These are phyloP conservation scores for Fragilariopsis cylindrus DNA, from an alignment of 108 stramenopile genomes.

Conservation along the genomic window DNA sequence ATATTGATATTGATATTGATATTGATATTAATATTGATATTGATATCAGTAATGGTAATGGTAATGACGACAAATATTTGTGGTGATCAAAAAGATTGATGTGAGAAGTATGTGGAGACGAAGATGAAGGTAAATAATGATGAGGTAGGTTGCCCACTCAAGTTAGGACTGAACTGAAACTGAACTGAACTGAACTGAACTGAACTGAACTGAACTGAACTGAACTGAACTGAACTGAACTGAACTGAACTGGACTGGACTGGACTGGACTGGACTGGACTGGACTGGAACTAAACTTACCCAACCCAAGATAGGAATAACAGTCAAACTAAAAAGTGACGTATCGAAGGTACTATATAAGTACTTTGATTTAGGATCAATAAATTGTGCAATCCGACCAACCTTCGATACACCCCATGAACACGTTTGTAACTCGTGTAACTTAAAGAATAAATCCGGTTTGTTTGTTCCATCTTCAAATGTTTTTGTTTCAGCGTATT, in stretches of 20 bases:
- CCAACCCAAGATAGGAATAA: conserved; percentile 91
- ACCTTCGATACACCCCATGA: conserved; percentile 88
- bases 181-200: too few relatives aligned
- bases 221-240: too few relatives aligned
- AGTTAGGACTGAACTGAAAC: too few relatives aligned
- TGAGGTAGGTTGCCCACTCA: conserved; percentile 24
- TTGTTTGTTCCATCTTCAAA: conserved; percentile 48
- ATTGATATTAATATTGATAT: too few relatives aligned
- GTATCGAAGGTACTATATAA: conserved; percentile 86
- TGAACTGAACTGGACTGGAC: too few relatives aligned
- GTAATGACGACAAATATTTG: too few relatives aligned
- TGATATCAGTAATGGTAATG: too few relatives aligned
- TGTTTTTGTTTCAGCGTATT: conserved; percentile 69
- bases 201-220: too few relatives aligned
- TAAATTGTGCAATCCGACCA: conserved; percentile 86
- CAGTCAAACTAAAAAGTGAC: conserved; percentile 77
- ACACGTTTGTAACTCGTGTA: conserved; percentile 94
- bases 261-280: too few relatives aligned
- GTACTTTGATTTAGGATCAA: conserved; percentile 55
- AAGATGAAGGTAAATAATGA: neutral
- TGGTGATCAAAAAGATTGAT: neutral
- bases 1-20: too few relatives aligned
- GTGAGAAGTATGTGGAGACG: neutral
- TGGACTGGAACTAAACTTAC: conserved; percentile 39
- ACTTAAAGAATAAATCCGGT: conserved; percentile 88